Percentiles rank a stretch among this genome's conserved stretches.
These are phyloP conservation scores for Hymenoscyphus occultus DNA, from an alignment of 2,329 filamentous ascomycete species.

Conservation along the genomic window DNA sequence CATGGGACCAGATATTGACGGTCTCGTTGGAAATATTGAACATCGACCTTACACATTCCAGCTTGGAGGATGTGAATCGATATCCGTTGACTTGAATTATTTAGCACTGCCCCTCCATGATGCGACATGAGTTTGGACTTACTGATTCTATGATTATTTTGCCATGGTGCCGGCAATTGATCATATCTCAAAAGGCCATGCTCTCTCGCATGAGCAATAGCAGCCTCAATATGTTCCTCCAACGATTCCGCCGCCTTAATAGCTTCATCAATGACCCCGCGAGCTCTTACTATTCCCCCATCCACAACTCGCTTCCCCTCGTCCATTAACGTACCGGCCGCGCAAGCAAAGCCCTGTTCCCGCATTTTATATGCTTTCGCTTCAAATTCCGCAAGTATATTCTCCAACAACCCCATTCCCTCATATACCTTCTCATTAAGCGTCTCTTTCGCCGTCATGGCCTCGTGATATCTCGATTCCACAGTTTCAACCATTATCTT, in stretches of 20 bases:
- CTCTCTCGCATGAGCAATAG: constrained; percentile 71
- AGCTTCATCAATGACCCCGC: constrained; percentile 76
- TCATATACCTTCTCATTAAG: constrained; percentile 89
- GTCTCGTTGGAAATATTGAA: constrained; percentile 87
- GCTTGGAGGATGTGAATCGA: constrained; percentile 87
- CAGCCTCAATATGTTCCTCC: constrained; percentile 79
- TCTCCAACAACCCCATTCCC: constrained; percentile 82
- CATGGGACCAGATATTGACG: constrained; percentile 98
- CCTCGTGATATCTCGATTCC: constrained; percentile 83
- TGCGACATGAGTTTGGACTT: background rate
- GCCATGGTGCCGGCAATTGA: constrained; percentile 87
- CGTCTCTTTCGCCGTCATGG: constrained; percentile 77
- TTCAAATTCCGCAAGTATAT: constrained; percentile 83
- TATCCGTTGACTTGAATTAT: constrained; percentile 63
- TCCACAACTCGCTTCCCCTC: constrained; percentile 79
- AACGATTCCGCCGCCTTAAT: constrained; percentile 76
- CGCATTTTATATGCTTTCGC: constrained; percentile 74
- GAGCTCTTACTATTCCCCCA: constrained; percentile 70
- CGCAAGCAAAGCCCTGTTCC: constrained; percentile 71
- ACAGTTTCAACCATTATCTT: constrained; percentile 91
- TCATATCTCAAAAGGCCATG: constrained; percentile 84
- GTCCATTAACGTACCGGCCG: constrained; percentile 70
- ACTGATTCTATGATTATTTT: constrained; percentile 86
- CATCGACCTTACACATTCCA: constrained; percentile 81
- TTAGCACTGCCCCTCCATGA: background rate